Evolutionary conservation across 2,329 filamentous ascomycete genomes (phyloP).

Genomic region (Cytospora piceae): DNA sequence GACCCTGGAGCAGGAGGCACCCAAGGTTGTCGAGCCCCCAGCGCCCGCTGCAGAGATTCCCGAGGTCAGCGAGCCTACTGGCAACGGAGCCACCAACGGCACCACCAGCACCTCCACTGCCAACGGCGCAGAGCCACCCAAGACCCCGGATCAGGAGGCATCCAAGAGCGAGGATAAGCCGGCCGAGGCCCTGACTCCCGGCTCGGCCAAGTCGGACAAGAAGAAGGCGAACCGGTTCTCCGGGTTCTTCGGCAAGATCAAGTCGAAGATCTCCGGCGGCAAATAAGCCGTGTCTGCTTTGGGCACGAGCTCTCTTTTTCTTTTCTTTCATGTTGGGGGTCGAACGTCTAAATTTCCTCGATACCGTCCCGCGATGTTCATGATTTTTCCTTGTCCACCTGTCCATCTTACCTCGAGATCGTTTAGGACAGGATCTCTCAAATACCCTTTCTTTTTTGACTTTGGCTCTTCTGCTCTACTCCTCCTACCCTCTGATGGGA

Average conservation of each 20-base stretch:
- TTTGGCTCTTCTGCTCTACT: slow-evolving; percentile 1
- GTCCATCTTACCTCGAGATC: slow-evolving; percentile 21
- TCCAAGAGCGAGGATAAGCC: slow-evolving; percentile 32
- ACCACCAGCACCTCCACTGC: slow-evolving; percentile 23
- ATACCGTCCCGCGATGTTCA: slow-evolving; percentile 26
- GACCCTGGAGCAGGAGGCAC: slow-evolving; percentile 33
- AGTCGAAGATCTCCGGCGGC: slow-evolving; percentile 46
- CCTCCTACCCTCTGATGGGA: neutral
- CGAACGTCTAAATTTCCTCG: slow-evolving; percentile 6
- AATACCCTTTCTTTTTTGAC: slow-evolving; percentile 29
- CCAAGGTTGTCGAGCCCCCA: slow-evolving; percentile 32
- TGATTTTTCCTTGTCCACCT: slow-evolving; percentile 28
- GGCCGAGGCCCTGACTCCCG: slow-evolving; percentile 29
- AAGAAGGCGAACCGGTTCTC: slow-evolving; percentile 70
- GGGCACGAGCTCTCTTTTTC: neutral
- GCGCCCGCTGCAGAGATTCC: slow-evolving; percentile 32
- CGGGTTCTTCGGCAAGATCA: slow-evolving; percentile 63
- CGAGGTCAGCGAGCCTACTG: slow-evolving; percentile 31
- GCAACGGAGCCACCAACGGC: slow-evolving; percentile 27
- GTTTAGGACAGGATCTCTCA: slow-evolving; percentile 28
- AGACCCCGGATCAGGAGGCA: slow-evolving; percentile 25
- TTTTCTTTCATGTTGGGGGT: slow-evolving; percentile 3
- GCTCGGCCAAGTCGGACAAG: slow-evolving; percentile 44
- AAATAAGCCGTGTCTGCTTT: slow-evolving; percentile 10
- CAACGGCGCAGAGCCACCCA: slow-evolving; percentile 30